These are phyloP conservation scores for Hyphopichia pseudoburtonii DNA, from an alignment of 1,139 yeast species.

Conservation along the genomic window DNA sequence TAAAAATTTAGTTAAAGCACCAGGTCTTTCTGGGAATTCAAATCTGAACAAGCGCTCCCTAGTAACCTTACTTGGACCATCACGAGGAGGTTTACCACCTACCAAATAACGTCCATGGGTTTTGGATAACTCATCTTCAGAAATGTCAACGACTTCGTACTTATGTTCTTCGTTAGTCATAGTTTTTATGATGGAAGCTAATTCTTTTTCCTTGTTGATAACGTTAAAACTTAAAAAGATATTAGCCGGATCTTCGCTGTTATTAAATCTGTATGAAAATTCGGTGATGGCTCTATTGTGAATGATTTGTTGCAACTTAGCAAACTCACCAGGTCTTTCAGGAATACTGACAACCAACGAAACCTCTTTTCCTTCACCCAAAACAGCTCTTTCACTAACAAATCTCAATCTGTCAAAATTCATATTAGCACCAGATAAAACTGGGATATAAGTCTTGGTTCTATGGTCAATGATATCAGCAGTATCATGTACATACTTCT, in stretches of 20 bases:
- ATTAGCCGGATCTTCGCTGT: conserved; percentile 60
- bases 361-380: conserved; percentile 97
- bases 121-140: conserved; percentile 92
- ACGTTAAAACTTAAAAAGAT: conserved; percentile 89
- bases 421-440: conserved; percentile 96
- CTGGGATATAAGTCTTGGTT: conserved; percentile 74
- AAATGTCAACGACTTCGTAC: conserved; percentile 76
- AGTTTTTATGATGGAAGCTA: conserved; percentile 35
- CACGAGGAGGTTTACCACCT: conserved; percentile 72
- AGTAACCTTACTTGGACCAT: conserved; percentile 42
- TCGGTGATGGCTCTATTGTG: conserved; percentile 91
- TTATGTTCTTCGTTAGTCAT: conserved; percentile 41
- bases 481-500: conserved; percentile 67
- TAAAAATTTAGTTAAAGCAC: conserved; percentile 82
- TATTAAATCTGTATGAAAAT: conserved; percentile 78
- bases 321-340: conserved; percentile 88
- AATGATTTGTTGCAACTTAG: conserved; percentile 67
- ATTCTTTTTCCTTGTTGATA: conserved; percentile 62
- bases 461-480: conserved; percentile 74
- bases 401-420: conserved; percentile 94
- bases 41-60: conserved; percentile 79
- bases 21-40: conserved; percentile 97
- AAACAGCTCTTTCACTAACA: conserved; percentile 96
- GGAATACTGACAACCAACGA: conserved; percentile 89
- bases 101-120: conserved; percentile 94